Conservation (phyloP, 164 flowering plant genomes). For the Hamamelis virginiana region DNA sequence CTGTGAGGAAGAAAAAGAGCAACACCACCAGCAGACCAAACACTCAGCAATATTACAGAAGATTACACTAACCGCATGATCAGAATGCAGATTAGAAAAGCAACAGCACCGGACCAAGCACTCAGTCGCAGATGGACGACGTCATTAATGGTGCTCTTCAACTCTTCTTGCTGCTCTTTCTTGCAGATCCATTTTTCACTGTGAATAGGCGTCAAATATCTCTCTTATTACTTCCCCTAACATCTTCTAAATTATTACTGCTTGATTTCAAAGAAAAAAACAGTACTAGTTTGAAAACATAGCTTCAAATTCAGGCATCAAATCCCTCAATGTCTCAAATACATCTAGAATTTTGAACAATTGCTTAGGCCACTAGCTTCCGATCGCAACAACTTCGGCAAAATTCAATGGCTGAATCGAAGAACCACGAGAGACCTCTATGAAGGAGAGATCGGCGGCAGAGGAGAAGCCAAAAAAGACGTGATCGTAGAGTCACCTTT, state of each 20-base stretch:
- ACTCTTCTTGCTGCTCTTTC: too few relatives aligned
- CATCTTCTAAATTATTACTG: slow-evolving; percentile 63
- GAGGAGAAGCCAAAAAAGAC: slow-evolving; percentile 63
- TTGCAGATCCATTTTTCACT: too few relatives aligned
- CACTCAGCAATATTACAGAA: too few relatives aligned
- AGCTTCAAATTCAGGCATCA: slow-evolving; percentile 76
- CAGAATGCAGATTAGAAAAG: too few relatives aligned
- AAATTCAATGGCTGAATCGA: slow-evolving; percentile 74
- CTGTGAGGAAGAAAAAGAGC: too few relatives aligned
- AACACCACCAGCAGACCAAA: too few relatives aligned
- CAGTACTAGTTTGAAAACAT: slow-evolving; percentile 73
- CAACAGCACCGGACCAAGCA: too few relatives aligned
- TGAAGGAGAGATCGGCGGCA: slow-evolving; percentile 70
- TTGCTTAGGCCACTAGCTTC: slow-evolving; percentile 74
- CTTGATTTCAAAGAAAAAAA: slow-evolving; percentile 60
- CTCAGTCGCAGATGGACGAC: too few relatives aligned
- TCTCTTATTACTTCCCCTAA: slow-evolving; percentile 78
- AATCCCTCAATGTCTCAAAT: slow-evolving; percentile 74
- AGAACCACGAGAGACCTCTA: slow-evolving; percentile 86
- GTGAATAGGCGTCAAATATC: too few relatives aligned
- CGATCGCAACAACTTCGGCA: slow-evolving; percentile 75
- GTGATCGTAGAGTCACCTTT: slow-evolving; percentile 76
- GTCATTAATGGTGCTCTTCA: too few relatives aligned
- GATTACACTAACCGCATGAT: too few relatives aligned
- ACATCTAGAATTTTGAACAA: slow-evolving; percentile 75